These are phyloP conservation scores for Yamadazyma conglobata DNA, from an alignment of 1,139 yeast genomes.

Conservation along the genomic window DNA sequence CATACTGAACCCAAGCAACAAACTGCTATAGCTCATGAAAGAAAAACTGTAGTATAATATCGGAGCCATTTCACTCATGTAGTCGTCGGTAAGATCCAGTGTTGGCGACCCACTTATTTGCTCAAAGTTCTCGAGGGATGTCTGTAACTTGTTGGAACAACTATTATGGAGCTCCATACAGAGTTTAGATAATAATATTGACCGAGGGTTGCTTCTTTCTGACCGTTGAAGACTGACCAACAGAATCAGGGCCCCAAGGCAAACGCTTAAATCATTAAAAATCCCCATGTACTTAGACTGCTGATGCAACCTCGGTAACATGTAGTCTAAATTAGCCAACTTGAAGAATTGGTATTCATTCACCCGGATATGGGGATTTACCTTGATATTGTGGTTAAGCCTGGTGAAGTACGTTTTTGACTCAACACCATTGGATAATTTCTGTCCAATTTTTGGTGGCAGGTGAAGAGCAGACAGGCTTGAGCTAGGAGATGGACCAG, in stretches of 20 bases:
- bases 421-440: too few species aligned
- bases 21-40: slow-evolving; percentile 17
- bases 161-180: slow-evolving; percentile 18
- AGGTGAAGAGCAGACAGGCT: too few species aligned
- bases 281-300: slow-evolving; percentile 6
- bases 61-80: slow-evolving; percentile 14
- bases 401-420: slow-evolving; percentile 4
- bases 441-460: too few species aligned
- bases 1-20: slow-evolving; percentile 21
- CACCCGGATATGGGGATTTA: slow-evolving; percentile 6
- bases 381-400: slow-evolving; percentile 5
- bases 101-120: slow-evolving; percentile 2
- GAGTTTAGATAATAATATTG: slow-evolving; percentile 8
- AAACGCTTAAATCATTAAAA: slow-evolving; percentile 13
- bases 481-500: slow-evolving; percentile 1
- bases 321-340: slow-evolving; percentile 11
- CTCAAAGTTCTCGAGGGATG: slow-evolving; percentile 7
- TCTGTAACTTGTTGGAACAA: slow-evolving; percentile 13
- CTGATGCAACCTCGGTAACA: slow-evolving; percentile 5
- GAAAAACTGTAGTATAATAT: slow-evolving; percentile 18
- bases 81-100: slow-evolving; percentile 10
- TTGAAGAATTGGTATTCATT: slow-evolving; percentile 15
- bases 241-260: slow-evolving; percentile 20
- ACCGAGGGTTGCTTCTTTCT: not conserved
- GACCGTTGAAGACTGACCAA: slow-evolving; percentile 13